Percentiles rank a stretch among this genome's conserved stretches.
Evolutionary conservation across 805 yeast species (phyloP).

Genomic region (Nakazawaea siamensis): DNA sequence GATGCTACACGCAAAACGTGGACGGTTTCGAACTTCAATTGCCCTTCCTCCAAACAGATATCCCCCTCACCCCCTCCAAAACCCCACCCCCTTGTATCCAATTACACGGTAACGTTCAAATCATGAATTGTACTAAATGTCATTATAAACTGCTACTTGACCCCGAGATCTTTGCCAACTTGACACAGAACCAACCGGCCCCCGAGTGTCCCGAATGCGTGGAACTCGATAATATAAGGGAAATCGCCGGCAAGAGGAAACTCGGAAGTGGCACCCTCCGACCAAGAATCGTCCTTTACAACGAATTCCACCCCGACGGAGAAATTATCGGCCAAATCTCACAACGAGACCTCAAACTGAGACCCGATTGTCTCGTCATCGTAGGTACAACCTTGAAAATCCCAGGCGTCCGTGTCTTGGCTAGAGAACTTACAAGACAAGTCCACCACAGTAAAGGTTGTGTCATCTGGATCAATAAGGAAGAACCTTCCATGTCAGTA

Average conservation of each 20-base stretch:
- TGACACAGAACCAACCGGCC: slow-evolving; percentile 14
- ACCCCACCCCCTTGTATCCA: slow-evolving; percentile 60
- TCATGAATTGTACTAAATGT: slow-evolving; percentile 75
- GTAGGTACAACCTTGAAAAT: slow-evolving; percentile 84
- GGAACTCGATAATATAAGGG: slow-evolving; percentile 48
- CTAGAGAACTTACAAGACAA: slow-evolving; percentile 49
- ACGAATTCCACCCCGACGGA: slow-evolving; percentile 81
- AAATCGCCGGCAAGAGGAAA: slow-evolving; percentile 53
- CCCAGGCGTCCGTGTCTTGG: slow-evolving; percentile 60
- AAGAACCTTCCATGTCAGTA: slow-evolving; percentile 42
- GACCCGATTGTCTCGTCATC: slow-evolving; percentile 72
- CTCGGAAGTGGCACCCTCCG: slow-evolving; percentile 56
- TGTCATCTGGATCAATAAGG: slow-evolving; percentile 54
- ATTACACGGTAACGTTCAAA: slow-evolving; percentile 74
- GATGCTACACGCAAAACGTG: slow-evolving; percentile 84
- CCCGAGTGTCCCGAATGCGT: slow-evolving; percentile 63
- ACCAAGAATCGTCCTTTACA: slow-evolving; percentile 62
- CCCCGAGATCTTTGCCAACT: slow-evolving; percentile 35
- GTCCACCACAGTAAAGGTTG: slow-evolving; percentile 51
- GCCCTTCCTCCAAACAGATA: slow-evolving; percentile 35
- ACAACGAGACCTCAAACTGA: slow-evolving; percentile 51
- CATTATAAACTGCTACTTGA: slow-evolving; percentile 45
- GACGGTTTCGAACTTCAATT: slow-evolving; percentile 70
- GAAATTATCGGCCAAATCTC: slow-evolving; percentile 76
- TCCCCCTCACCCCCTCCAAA: slow-evolving; percentile 34